A percentile compares a stretch with the other conserved stretches of the same genome.
These are phyloP conservation scores for Candida manassasensis DNA, from an alignment of 805 yeast species.

Conservation along the genomic window DNA sequence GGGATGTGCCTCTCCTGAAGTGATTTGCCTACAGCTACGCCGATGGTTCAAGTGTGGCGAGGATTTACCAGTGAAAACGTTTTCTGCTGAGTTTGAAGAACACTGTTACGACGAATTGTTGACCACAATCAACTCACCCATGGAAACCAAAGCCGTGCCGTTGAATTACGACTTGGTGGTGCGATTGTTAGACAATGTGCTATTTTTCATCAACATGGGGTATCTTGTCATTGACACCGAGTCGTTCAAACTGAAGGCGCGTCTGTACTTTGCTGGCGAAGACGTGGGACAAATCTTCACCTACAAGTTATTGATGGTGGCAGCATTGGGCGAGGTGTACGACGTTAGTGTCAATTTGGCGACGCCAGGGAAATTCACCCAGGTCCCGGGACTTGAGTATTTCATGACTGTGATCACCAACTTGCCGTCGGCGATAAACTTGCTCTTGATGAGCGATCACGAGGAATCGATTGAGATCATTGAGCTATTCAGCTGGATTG, in stretches of 20 bases:
- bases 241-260: conserved; percentile 12
- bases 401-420: conserved; percentile 16
- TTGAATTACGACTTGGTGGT: not conserved
- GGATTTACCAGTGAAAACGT: conserved; percentile 17
- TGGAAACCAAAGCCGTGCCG: conserved; percentile 1
- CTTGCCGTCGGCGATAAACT: conserved; percentile 17
- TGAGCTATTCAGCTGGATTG: conserved; percentile 19
- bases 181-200: conserved; percentile 13
- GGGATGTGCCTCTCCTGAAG: conserved; percentile 22
- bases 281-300: conserved; percentile 12
- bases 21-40: conserved; percentile 17
- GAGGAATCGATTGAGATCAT: conserved; percentile 16
- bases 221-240: conserved; percentile 21
- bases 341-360: conserved; percentile 8
- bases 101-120: conserved; percentile 13
- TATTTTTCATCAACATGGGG: conserved; percentile 19
- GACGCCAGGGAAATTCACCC: conserved; percentile 6
- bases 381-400: conserved; percentile 19
- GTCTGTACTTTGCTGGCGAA: conserved; percentile 11
- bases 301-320: conserved; percentile 16
- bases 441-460: conserved; percentile 11
- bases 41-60: conserved; percentile 13
- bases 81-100: conserved; percentile 21
- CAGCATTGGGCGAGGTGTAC: conserved; percentile 22
- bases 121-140: not conserved